Evolutionary conservation across 768 basidiomycete species (phyloP).

Genomic region (Suillus paluster): DNA sequence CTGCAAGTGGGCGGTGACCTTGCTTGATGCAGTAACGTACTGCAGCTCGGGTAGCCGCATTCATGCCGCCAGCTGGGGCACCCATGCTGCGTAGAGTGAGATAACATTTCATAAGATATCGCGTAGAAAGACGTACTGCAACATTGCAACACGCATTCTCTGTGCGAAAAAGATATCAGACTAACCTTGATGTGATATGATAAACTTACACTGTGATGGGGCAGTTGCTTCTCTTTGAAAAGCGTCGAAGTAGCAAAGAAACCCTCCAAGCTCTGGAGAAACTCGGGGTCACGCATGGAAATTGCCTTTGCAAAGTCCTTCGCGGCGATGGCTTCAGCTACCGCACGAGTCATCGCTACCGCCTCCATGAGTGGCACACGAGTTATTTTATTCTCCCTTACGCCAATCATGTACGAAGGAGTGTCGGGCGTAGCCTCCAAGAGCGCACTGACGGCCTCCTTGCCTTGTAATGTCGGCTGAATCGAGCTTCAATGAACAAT

Average conservation of each 20-base stretch:
- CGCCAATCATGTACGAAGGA: constrained; percentile 97
- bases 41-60: constrained; percentile 94
- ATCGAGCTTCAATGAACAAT: constrained; percentile 1
- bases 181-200: background rate
- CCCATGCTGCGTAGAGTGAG: constrained; percentile 65
- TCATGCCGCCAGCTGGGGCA: constrained; percentile 98
- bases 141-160: constrained; percentile 81
- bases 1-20: constrained; percentile 90
- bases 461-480: constrained; percentile 94
- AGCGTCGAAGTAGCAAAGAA: constrained; percentile 77
- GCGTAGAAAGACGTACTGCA: constrained; percentile 64
- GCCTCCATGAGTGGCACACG: constrained; percentile 92
- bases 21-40: constrained; percentile 91
- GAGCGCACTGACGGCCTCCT: constrained; percentile 90
- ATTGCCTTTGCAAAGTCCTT: constrained; percentile 90
- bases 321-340: constrained; percentile 77
- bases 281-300: constrained; percentile 90
- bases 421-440: constrained; percentile 85
- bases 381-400: constrained; percentile 94
- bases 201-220: constrained; percentile 48
- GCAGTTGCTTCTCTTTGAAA: constrained; percentile 55
- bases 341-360: constrained; percentile 87
- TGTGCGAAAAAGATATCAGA: constrained; percentile 33
- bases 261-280: constrained; percentile 83
- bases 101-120: background rate